Evolutionary conservation across 2,329 filamentous ascomycete species (phyloP), one percentile per base, ranked within the genome.

Genomic region (Capronia americana): DNA sequence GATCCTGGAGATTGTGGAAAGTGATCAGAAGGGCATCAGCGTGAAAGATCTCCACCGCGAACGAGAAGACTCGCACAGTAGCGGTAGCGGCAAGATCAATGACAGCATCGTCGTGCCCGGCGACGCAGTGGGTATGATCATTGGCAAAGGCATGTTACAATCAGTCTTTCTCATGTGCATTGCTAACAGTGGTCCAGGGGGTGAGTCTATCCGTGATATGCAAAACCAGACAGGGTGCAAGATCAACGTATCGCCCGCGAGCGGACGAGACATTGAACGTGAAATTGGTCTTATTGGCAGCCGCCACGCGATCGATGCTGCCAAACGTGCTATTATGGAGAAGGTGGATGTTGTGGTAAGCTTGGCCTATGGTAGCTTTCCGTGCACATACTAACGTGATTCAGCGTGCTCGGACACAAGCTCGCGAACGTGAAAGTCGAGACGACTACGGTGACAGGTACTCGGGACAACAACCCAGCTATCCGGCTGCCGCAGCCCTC

Each of bases 61-160:
- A 72, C 86, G 86, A 67, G 83, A 75, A 41, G 70, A 74, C 58
- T 65, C 73, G 14, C 71, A 73, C 30, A 8, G 48, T 20, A 20
- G 48, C 23, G 48, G 48, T 28, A 8, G 48, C 10, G 73, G 70
- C 38, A 94, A 93, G 81, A 85, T 91, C 73, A 93, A 90, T 74
- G 92, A 97, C 74, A 89, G 88, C 48, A 92, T 97, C 69, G 89
- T 88, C 72, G 92, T 97, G 10, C 93, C 93, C 12, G 94, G 92
- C 24, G 93, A 97, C 76, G 91, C 93, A 5, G 93, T 97, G 62
- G 93, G 93, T 67, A 97, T 97, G 93, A 96, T 97, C 71, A 97
- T 97, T 68, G 93, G 93, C 70, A 96, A 96, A 83, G 91, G 83
- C 84, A 69, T 53, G 70, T 63, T 32, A 28, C 32, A 24, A 3